Evolutionary conservation across 345 rosid genomes (phyloP).

Genomic region (Leavenworthia alabamica): DNA sequence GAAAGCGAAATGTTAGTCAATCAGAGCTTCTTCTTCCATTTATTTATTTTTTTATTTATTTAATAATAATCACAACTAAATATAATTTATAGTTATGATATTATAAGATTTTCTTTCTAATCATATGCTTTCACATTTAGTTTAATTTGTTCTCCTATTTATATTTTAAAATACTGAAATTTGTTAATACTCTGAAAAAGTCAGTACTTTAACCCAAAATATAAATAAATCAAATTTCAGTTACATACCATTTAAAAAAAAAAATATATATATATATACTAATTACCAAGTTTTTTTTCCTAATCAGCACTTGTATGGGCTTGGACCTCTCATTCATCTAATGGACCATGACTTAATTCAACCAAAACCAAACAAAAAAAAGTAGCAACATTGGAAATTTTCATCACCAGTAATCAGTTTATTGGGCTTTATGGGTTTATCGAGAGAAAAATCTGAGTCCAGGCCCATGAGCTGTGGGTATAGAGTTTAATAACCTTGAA

Average conservation of each 20-base stretch:
- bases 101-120: neutral
- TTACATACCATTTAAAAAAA: neutral
- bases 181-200: neutral
- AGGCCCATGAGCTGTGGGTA: neutral
- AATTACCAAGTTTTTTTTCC: neutral
- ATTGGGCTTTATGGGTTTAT: neutral
- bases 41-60: neutral
- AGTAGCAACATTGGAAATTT: neutral
- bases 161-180: neutral
- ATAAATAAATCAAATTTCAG: neutral
- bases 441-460: neutral
- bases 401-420: neutral
- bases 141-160: neutral
- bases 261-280: neutral
- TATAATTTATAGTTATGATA: neutral
- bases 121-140: neutral
- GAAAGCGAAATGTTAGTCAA: conserved; percentile 27
- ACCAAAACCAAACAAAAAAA: neutral
- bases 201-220: neutral
- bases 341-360: neutral
- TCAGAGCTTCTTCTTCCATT: conserved; percentile 15
- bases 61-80: neutral
- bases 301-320: neutral
- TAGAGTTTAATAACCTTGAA: no score
- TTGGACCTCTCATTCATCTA: neutral